A percentile compares a stretch with the other conserved stretches of the same genome.
These are phyloP conservation scores for Castanopsis chinensis DNA, from an alignment of 306 rosid genomes.

Conservation along the genomic window DNA sequence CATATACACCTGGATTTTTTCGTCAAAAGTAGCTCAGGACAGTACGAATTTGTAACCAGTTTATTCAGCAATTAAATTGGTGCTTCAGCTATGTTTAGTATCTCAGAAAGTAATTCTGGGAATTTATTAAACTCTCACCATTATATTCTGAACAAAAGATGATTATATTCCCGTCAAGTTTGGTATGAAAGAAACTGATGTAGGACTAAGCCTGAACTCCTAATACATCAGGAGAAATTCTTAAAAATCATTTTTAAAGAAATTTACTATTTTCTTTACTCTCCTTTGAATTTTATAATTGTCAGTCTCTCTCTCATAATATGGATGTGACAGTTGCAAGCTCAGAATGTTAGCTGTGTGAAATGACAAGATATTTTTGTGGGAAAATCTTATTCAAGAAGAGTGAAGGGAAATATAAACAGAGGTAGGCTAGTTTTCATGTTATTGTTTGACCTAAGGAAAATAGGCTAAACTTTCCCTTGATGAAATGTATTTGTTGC, in stretches of 20 bases:
- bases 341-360: neutral
- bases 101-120: neutral
- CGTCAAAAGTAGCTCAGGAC: neutral
- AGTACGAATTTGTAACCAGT: neutral
- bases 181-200: neutral
- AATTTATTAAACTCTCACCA: neutral
- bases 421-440: neutral
- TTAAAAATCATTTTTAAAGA: neutral
- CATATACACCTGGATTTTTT: slow-evolving; percentile 15
- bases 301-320: neutral
- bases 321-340: neutral
- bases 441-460: neutral
- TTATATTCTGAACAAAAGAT: neutral
- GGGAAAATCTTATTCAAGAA: neutral
- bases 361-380: neutral
- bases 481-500: neutral
- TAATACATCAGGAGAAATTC: neutral
- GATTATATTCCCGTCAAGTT: neutral
- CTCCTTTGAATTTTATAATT: neutral
- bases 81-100: neutral
- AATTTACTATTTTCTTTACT: neutral
- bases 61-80: neutral
- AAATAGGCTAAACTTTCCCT: neutral
- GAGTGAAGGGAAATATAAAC: neutral
- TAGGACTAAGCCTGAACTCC: neutral